These are phyloP conservation scores for Penicillium sp. DNA, from an alignment of 2,329 filamentous ascomycete genomes.

Conservation along the genomic window DNA sequence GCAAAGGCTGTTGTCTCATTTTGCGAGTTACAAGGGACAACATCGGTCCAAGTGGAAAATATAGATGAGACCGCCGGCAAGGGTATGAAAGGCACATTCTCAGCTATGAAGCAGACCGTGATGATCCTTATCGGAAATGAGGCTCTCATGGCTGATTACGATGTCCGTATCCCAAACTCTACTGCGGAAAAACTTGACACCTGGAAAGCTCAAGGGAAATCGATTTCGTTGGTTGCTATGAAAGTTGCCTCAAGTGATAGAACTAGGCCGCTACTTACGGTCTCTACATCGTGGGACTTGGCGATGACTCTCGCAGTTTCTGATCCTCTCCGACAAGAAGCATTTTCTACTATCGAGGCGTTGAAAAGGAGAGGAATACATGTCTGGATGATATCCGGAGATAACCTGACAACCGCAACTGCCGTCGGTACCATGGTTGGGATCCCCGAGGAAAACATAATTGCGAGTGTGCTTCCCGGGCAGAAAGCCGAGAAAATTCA, in stretches of 20 bases:
- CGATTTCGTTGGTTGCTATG: neutral
- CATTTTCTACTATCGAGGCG: slow-evolving; percentile 1
- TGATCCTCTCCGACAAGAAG: slow-evolving; percentile 1
- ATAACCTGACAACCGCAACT: slow-evolving; percentile 7
- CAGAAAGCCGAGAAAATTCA: slow-evolving; percentile 12
- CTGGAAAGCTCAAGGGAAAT: neutral
- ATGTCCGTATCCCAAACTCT: neutral
- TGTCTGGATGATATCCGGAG: slow-evolving; percentile 12
- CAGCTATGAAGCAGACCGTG: slow-evolving; percentile 2
- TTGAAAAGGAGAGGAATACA: slow-evolving; percentile 4
- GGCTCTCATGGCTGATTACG: slow-evolving; percentile 4
- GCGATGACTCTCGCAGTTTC: neutral
- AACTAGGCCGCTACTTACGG: neutral
- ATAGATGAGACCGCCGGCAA: slow-evolving; percentile 51
- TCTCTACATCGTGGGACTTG: neutral
- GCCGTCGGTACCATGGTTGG: slow-evolving; percentile 8
- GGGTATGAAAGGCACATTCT: slow-evolving; percentile 51
- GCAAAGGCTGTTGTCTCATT: neutral
- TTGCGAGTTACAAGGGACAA: neutral
- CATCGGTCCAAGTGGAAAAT: neutral
- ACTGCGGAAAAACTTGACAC: neutral
- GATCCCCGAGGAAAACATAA: slow-evolving; percentile 8
- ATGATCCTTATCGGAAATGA: slow-evolving; percentile 5
- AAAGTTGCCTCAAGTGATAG: neutral
- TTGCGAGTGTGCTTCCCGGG: slow-evolving; percentile 6